phyloP scores from a whole-genome alignment of 257 asterid genomes.

The Capsicum rhomboideum region DNA sequence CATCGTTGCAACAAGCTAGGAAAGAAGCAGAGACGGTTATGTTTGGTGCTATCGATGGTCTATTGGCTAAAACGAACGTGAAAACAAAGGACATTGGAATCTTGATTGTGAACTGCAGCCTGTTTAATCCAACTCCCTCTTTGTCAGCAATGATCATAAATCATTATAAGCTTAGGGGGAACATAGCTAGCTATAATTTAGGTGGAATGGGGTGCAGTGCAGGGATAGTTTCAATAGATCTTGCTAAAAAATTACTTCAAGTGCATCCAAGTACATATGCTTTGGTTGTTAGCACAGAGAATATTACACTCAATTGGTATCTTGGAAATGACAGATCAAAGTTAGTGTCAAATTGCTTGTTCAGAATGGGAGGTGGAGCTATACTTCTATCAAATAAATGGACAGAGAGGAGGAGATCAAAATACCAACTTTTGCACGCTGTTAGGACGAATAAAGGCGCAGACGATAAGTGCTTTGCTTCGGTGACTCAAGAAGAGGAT shows the following conservation, averaged over 20 bases:
- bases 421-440: conserved; percentile 18
- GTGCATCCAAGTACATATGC: conserved; percentile 27
- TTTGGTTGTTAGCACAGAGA: conserved; percentile 31
- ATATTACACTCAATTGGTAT: conserved; percentile 33
- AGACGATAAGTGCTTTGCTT: conserved; percentile 30
- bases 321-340: conserved; percentile 34
- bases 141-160: conserved; percentile 34
- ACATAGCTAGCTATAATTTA: conserved; percentile 23
- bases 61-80: conserved; percentile 20
- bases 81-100: conserved; percentile 27
- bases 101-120: conserved; percentile 36
- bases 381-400: conserved; percentile 25
- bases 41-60: conserved; percentile 35
- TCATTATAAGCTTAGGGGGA: conserved; percentile 34
- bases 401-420: conserved; percentile 26
- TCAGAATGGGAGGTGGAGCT: conserved; percentile 39
- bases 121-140: conserved; percentile 36
- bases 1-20: conserved; percentile 28
- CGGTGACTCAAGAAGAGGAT: conserved; percentile 31
- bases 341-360: conserved; percentile 33
- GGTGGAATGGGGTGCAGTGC: conserved; percentile 47
- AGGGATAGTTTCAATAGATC: conserved; percentile 30
- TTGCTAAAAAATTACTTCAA: conserved; percentile 32
- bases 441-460: conserved; percentile 34
- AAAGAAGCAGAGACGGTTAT: conserved; percentile 33